Evolutionary conservation across 78 protist genomes (phyloP), one percentile per base, ranked within the genome.

Genomic region (Dictyostelium capitatum): DNA sequence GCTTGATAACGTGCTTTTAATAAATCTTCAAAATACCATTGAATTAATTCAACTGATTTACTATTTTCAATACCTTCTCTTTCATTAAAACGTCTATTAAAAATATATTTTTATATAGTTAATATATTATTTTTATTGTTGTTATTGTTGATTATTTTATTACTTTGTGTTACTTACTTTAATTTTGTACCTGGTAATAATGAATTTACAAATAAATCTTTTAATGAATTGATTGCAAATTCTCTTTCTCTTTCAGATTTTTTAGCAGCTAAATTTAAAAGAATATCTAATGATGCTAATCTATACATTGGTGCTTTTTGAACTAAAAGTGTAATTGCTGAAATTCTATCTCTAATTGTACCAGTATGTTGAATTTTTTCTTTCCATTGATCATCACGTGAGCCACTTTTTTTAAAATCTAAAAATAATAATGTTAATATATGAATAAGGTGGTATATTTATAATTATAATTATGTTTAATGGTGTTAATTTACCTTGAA

Each of bases 21-120:
- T 62, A 59, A 12, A 48, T 95, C 97, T 87, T 95, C 97, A 28
- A 84, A 90, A 73, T 43, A 78, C 95, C 95, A 95, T 77, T 91
- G 90, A 25, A 48, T 43, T 11, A 95, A 64, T 41, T 81, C 82
- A 12, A 28, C 53, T 62, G 70, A 6, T 30, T 78, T 73, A 37
- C 19, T 47, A n/a, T n/a, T 25, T n/a, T 28, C 17, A 19, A 46
- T 19, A 69, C 48, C 41, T 1, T 11, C 10, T 80, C 91, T 69
- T 59, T 91, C 89, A 23, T 6, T 64, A 28, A 87, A 87, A 67
- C 79, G 78, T 74, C 95, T 79, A 14, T 10, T n/a, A 23, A 62
- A 25, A n/a, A n/a, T n/a, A n/a, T n/a, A n/a, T n/a, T n/a, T n/a
- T n/a, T n/a, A n/a, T n/a, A n/a, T n/a, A n/a, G n/a, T n/a, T 47